A percentile compares a stretch with the other conserved stretches of the same genome.
Conservation (phyloP, 2,329 filamentous ascomycete genomes). For the Fusarium gaditjirri region DNA sequence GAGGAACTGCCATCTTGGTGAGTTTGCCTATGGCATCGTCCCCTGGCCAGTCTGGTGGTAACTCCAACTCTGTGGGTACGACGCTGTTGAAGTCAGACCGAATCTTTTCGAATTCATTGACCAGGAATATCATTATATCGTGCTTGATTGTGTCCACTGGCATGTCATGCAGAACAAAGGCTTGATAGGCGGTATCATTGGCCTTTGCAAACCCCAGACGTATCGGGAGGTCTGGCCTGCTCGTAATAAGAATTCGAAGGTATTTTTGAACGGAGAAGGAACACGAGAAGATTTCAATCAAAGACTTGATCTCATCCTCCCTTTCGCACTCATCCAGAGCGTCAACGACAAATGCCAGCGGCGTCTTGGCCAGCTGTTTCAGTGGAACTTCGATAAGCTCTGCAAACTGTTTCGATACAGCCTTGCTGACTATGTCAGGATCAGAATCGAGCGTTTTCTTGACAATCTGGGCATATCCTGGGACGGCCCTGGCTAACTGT, state of each 20-base stretch:
- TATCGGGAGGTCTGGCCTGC: not conserved
- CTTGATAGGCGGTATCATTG: not conserved
- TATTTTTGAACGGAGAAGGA: not conserved
- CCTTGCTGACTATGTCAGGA: not conserved
- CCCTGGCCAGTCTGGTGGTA: not conserved
- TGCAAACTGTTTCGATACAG: not conserved
- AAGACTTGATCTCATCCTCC: not conserved
- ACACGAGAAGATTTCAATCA: not conserved
- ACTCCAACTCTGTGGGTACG: not conserved
- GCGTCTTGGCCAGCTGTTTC: not conserved
- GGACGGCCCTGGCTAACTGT: slow-evolving; percentile 41
- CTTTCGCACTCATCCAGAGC: not conserved
- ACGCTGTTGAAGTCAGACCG: not conserved
- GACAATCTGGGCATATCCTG: not conserved
- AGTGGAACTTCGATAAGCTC: not conserved
- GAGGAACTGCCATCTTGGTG: not conserved
- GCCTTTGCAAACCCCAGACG: not conserved
- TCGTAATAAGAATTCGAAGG: not conserved
- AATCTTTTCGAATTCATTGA: not conserved
- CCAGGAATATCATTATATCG: not conserved
- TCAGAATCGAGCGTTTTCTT: not conserved
- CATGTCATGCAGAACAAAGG: not conserved
- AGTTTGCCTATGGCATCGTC: not conserved
- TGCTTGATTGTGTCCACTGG: not conserved
- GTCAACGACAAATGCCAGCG: not conserved